Evolutionary conservation across 169 alveolate genomes (phyloP).

Genomic region (Plasmodium vivax): DNA sequence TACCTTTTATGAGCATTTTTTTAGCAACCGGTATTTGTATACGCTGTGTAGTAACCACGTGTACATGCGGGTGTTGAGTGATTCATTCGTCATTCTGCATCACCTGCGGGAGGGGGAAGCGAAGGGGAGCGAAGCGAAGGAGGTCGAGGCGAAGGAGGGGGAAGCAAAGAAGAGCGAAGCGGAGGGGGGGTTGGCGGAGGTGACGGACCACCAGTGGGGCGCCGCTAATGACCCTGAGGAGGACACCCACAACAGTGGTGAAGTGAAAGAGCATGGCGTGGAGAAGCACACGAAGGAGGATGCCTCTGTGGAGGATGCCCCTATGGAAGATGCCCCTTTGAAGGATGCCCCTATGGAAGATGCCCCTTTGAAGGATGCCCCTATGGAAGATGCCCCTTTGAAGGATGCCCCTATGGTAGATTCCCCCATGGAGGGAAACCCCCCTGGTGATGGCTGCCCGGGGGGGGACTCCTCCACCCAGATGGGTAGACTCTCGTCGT

Average conservation of each 20-base stretch:
- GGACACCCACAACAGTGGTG: not conserved
- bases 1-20: slow-evolving; percentile 24
- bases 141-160: too few relatives aligned
- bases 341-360: too few relatives aligned
- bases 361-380: too few relatives aligned
- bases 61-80: slow-evolving; percentile 37
- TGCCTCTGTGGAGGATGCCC: too few relatives aligned
- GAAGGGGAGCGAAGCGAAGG: too few relatives aligned
- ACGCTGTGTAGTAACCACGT: slow-evolving; percentile 45
- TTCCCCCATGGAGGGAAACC: not conserved
- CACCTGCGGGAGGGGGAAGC: not conserved
- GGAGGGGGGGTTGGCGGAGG: not conserved
- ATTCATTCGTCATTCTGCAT: slow-evolving; percentile 26
- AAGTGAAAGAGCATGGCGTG: not conserved
- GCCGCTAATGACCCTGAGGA: not conserved
- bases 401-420: too few relatives aligned
- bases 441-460: not conserved
- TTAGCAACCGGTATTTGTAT: slow-evolving; percentile 59
- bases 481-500: not conserved
- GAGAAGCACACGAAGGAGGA: not conserved
- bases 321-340: too few relatives aligned
- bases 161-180: too few relatives aligned
- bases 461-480: not conserved
- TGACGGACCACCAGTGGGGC: not conserved
- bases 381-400: too few relatives aligned